A percentile compares a stretch with the other conserved stretches of the same genome.
Evolutionary conservation across 2,329 filamentous ascomycete genomes (phyloP).

Genomic region (Aspergillus sp.): DNA sequence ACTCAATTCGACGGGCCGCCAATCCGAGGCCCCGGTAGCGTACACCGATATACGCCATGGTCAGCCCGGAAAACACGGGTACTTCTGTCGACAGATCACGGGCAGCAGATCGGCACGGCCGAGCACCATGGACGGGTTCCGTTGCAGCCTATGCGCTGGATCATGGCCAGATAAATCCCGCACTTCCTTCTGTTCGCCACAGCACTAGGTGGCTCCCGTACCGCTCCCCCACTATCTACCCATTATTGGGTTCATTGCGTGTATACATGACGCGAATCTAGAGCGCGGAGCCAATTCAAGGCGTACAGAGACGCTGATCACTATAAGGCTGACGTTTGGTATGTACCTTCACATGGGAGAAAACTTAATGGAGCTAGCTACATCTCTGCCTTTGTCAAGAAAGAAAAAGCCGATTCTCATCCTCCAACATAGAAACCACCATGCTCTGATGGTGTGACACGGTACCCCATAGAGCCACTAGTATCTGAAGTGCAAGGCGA

Average conservation of each 20-base stretch:
- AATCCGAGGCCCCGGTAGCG: neutral
- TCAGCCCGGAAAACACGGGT: neutral
- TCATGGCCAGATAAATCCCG: neutral
- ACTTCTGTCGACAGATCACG: neutral
- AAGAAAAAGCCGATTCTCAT: neutral
- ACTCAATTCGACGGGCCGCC: neutral
- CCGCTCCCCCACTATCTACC: constrained; percentile 1
- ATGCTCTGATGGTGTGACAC: constrained; percentile 1
- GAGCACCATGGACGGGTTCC: neutral
- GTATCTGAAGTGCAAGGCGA: neutral
- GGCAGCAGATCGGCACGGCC: neutral
- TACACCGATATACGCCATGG: neutral
- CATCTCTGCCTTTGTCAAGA: neutral
- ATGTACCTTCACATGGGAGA: neutral
- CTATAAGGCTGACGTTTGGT: neutral
- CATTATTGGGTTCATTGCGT: neutral
- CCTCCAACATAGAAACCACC: neutral
- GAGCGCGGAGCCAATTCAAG: neutral
- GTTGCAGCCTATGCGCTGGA: neutral
- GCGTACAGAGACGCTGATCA: constrained; percentile 1
- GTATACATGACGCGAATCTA: constrained; percentile 1
- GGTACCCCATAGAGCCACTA: neutral
- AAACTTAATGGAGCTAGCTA: constrained; percentile 1
- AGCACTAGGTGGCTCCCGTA: constrained; percentile 5
- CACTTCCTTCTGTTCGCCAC: neutral